These are phyloP conservation scores for Asterochloris erici DNA, from an alignment of 139 green algal species.

Conservation along the genomic window DNA sequence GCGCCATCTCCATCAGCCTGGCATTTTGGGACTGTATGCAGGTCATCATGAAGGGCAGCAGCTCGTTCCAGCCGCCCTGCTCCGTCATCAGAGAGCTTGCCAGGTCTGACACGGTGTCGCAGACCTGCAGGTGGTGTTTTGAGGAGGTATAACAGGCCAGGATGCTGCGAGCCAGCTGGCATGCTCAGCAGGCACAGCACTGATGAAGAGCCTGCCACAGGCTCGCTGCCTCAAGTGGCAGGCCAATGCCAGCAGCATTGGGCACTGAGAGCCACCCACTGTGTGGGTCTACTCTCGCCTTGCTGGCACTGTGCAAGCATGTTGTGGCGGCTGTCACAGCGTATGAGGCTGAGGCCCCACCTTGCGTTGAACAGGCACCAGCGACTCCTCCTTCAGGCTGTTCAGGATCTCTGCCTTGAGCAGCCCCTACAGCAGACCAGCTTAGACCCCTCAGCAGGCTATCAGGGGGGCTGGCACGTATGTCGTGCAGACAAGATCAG, in stretches of 20 bases:
- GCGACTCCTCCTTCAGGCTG: conserved; percentile 52
- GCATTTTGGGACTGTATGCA: conserved; percentile 52
- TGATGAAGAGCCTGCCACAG: background rate
- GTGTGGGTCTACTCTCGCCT: too few relatives aligned
- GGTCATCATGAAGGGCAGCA: conserved; percentile 90
- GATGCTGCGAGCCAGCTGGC: background rate
- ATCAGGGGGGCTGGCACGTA: background rate
- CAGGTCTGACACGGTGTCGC: conserved; percentile 83
- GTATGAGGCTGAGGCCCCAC: background rate
- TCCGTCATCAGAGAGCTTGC: conserved; percentile 53
- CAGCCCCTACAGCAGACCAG: conserved; percentile 29
- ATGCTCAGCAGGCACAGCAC: background rate
- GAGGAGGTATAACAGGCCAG: background rate
- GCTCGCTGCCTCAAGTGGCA: background rate
- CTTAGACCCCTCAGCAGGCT: background rate
- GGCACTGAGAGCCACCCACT: background rate
- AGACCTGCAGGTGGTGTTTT: conserved; percentile 52
- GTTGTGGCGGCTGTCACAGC: background rate
- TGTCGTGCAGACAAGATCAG: background rate
- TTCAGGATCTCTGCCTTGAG: conserved; percentile 69
- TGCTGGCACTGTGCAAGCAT: background rate
- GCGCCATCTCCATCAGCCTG: conserved; percentile 49
- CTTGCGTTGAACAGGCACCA: conserved; percentile 41
- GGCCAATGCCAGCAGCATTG: background rate
- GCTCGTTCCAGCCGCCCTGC: conserved; percentile 78